Evolutionary conservation across 1,284 basidiomycete species (phyloP).

Genomic region (Boletus hoseneyae): DNA sequence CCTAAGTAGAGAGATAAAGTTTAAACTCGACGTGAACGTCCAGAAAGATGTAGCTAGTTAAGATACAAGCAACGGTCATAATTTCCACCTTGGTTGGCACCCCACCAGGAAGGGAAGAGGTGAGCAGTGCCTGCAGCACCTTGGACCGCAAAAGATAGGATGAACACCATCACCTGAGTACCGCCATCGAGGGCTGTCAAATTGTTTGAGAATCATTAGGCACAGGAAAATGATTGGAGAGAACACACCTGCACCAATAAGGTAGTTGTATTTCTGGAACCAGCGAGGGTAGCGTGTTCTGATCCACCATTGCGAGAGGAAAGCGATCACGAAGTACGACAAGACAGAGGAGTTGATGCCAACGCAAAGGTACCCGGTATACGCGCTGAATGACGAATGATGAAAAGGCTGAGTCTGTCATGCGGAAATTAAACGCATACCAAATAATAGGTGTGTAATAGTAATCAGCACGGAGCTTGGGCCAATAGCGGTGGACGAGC

Average conservation of each 20-base stretch:
- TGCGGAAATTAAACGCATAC: constrained; percentile 19
- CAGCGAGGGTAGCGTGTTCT: constrained; percentile 54
- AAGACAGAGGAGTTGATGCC: constrained; percentile 47
- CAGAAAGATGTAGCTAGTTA: constrained; percentile 4
- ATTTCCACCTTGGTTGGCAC: constrained; percentile 42
- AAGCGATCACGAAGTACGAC: constrained; percentile 44
- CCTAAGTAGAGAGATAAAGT: too few species aligned
- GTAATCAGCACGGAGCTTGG: constrained; percentile 42
- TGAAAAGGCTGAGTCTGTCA: not conserved
- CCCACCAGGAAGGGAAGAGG: constrained; percentile 61
- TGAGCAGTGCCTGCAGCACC: constrained; percentile 57
- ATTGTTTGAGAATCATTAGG: not conserved
- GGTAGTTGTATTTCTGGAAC: constrained; percentile 51
- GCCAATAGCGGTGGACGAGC: constrained; percentile 44
- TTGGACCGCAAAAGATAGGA: constrained; percentile 71
- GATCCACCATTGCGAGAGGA: constrained; percentile 56
- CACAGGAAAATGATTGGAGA: not conserved
- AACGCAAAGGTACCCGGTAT: constrained; percentile 40
- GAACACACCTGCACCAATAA: constrained; percentile 40
- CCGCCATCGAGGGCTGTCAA: constrained; percentile 55
- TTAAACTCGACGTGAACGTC: too few species aligned
- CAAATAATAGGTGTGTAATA: constrained; percentile 44
- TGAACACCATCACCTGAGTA: constrained; percentile 66
- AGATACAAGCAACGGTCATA: constrained; percentile 21
- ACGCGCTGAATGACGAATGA: constrained; percentile 18